Percentiles rank a stretch among this genome's conserved stretches.
These are phyloP conservation scores for Epithele typhae DNA, from an alignment of 768 basidiomycete species.

Conservation along the genomic window DNA sequence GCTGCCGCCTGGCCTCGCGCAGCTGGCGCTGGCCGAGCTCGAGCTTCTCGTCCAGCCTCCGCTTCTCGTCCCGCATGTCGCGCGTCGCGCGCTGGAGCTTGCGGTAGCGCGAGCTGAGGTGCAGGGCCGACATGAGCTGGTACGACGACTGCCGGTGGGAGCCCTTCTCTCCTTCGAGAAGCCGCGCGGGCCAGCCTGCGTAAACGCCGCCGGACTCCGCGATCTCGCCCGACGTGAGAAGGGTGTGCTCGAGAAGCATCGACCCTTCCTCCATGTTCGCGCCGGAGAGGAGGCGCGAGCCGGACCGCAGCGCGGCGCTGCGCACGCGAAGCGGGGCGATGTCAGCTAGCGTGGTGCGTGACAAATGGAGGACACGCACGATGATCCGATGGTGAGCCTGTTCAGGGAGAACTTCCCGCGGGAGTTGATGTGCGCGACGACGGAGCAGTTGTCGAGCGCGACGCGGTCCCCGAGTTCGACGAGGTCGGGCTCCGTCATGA, in stretches of 20 bases:
- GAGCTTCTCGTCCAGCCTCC: slow-evolving; percentile 8
- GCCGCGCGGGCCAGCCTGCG: slow-evolving; percentile 43
- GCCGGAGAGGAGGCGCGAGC: slow-evolving; percentile 44
- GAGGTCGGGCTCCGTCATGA: slow-evolving; percentile 48
- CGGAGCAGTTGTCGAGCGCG: slow-evolving; percentile 41
- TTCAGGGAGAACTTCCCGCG: slow-evolving; percentile 43
- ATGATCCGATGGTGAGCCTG: slow-evolving; percentile 34
- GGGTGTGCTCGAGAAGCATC: slow-evolving; percentile 46
- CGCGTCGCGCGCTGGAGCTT: slow-evolving; percentile 9
- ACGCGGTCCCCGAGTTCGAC: slow-evolving; percentile 43
- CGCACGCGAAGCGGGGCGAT: neutral
- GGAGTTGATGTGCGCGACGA: slow-evolving; percentile 48
- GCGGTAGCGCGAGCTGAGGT: slow-evolving; percentile 8
- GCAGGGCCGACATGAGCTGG: slow-evolving; percentile 3
- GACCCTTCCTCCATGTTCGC: slow-evolving; percentile 48
- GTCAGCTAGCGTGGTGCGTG: neutral
- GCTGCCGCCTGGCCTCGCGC: slow-evolving; percentile 7
- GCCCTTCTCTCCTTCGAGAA: slow-evolving; percentile 4
- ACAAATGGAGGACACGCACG: slow-evolving; percentile 23
- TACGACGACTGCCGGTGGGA: slow-evolving; percentile 5
- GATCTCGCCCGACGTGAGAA: slow-evolving; percentile 44
- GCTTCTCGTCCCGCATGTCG: slow-evolving; percentile 10
- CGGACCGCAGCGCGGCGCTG: slow-evolving; percentile 42
- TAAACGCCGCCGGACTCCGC: slow-evolving; percentile 39
- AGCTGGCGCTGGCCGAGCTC: slow-evolving; percentile 8